Percentiles rank a stretch among this genome's conserved stretches.
Evolutionary conservation across 768 basidiomycete species (phyloP).

Genomic region (Gloeopeniophorella convolvens): DNA sequence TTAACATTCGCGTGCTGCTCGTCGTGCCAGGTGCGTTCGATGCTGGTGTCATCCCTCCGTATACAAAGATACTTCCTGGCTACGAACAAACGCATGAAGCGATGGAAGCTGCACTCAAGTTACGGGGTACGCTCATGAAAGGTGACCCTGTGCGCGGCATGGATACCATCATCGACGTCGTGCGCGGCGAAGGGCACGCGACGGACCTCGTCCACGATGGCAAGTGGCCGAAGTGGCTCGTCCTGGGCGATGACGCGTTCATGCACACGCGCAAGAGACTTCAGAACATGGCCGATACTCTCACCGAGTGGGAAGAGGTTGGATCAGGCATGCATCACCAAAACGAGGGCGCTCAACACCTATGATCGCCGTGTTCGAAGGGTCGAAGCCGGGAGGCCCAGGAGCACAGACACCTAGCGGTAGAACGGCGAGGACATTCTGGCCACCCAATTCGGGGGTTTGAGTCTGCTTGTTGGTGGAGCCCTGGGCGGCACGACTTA

Average conservation of each 20-base stretch:
- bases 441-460: no score
- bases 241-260: background rate
- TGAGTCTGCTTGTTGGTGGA: no score
- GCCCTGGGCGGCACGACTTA: no score
- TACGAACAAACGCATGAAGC: background rate
- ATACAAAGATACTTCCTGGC: background rate
- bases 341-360: no score
- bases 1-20: conserved; percentile 24
- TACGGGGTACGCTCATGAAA: background rate
- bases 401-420: no score
- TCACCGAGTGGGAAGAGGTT: background rate
- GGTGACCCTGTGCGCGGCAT: background rate
- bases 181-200: no score
- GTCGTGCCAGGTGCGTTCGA: conserved; percentile 25
- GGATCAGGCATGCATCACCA: background rate
- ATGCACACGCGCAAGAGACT: background rate
- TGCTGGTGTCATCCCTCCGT: conserved; percentile 7
- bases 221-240: background rate
- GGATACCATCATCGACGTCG: no score
- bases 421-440: no score
- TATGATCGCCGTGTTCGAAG: no score
- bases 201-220: no score
- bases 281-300: no score
- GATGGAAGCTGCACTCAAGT: background rate
- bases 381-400: no score